Conservation (phyloP, 352 stramenopile genomes). For the Globisporangium solare region DNA sequence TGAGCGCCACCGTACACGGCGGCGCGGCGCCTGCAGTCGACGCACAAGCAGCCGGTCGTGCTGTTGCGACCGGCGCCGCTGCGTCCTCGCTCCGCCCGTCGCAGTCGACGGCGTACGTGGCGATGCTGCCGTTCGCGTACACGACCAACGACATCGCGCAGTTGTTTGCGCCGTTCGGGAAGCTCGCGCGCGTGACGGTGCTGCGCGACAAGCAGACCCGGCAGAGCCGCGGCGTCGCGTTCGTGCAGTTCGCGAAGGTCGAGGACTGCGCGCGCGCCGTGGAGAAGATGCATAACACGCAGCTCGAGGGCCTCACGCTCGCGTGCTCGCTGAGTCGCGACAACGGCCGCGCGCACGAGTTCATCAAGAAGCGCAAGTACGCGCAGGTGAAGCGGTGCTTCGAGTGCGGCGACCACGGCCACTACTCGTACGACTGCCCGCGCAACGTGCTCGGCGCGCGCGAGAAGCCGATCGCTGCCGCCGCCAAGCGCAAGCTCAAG, state of each 20-base stretch:
- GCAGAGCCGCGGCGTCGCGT: slow-evolving; percentile 72
- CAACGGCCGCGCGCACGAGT: slow-evolving; percentile 77
- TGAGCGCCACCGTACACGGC: too few species aligned
- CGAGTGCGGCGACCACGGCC: slow-evolving; percentile 71
- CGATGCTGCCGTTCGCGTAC: slow-evolving; percentile 86
- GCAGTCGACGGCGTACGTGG: slow-evolving; percentile 72
- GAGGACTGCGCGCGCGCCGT: slow-evolving; percentile 57
- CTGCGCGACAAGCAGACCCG: slow-evolving; percentile 72
- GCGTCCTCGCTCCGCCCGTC: slow-evolving; percentile 11
- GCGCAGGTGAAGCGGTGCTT: slow-evolving; percentile 66
- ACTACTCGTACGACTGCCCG: slow-evolving; percentile 83
- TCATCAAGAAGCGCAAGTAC: slow-evolving; percentile 80
- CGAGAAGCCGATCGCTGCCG: slow-evolving; percentile 38
- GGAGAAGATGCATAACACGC: slow-evolving; percentile 46
- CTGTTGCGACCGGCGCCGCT: too few species aligned
- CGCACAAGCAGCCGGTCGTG: too few species aligned
- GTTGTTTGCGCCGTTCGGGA: slow-evolving; percentile 73
- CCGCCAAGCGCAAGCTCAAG: slow-evolving; percentile 42
- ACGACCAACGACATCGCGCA: slow-evolving; percentile 86
- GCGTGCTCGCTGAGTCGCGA: slow-evolving; percentile 64
- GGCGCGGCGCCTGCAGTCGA: too few species aligned
- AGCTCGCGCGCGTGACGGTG: slow-evolving; percentile 71
- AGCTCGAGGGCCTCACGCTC: slow-evolving; percentile 62
- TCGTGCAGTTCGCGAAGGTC: slow-evolving; percentile 77
- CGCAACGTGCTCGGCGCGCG: slow-evolving; percentile 74